phyloP scores from a whole-genome alignment of 768 basidiomycete species.

The Leccinellum albellum region DNA sequence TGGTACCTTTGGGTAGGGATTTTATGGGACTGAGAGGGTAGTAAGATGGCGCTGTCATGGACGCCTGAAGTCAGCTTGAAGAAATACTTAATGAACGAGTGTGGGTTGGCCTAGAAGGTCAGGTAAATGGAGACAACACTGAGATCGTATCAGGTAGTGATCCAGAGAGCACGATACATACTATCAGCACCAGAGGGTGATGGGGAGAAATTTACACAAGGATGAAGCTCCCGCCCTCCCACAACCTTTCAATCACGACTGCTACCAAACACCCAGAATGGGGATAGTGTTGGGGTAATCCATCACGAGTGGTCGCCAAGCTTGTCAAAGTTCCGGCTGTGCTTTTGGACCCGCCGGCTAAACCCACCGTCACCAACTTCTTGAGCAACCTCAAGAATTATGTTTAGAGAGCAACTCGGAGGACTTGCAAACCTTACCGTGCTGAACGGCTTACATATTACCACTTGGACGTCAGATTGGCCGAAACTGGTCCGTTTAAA shows the following conservation, averaged over 20 bases:
- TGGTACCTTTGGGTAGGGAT: neutral
- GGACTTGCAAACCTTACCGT: neutral
- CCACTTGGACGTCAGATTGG: neutral
- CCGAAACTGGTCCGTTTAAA: too few species aligned
- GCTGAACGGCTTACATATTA: neutral
- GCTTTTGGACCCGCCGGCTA: neutral
- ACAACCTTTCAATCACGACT: neutral
- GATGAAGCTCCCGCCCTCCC: neutral
- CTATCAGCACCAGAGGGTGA: neutral
- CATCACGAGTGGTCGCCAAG: too few species aligned
- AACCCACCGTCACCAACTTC: neutral
- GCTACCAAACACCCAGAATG: neutral
- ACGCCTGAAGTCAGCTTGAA: neutral
- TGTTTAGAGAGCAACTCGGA: neutral
- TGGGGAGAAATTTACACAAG: neutral
- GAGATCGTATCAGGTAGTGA: neutral
- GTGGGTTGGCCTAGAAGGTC: slow-evolving; percentile 2
- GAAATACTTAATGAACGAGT: slow-evolving; percentile 1
- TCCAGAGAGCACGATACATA: neutral
- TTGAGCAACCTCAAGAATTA: neutral
- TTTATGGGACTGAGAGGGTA: slow-evolving; percentile 15
- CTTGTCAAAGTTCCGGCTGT: neutral
- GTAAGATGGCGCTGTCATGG: slow-evolving; percentile 20
- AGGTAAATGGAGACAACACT: neutral
- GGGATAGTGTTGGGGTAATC: neutral